Conservation (phyloP, 192 early-diverging fungal species). For the Radiomyces spectabilis region DNA sequence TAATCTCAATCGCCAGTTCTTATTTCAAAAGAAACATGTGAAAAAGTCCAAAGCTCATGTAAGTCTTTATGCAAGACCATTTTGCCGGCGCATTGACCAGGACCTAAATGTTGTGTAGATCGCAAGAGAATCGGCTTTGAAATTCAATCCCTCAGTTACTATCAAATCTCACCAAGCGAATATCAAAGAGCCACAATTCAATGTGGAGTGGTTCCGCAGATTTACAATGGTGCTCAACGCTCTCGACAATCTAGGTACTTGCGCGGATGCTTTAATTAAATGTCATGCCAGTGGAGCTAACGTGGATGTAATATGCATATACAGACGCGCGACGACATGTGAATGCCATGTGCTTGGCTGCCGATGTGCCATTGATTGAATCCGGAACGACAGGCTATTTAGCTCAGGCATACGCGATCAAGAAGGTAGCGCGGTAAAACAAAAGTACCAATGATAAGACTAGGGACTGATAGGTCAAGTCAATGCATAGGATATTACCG, state of each 20-base stretch:
- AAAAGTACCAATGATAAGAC: neutral
- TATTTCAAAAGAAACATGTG: constrained; percentile 94
- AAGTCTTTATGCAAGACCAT: constrained; percentile 25
- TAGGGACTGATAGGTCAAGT: too few relatives aligned
- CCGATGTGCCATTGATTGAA: constrained; percentile 88
- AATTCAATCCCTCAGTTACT: constrained; percentile 78
- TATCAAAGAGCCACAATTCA: constrained; percentile 82
- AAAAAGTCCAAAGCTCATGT: constrained; percentile 87
- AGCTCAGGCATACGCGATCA: constrained; percentile 87
- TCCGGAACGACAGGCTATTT: constrained; percentile 92
- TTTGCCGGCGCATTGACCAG: too few relatives aligned
- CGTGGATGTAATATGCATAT: too few relatives aligned
- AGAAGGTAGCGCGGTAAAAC: constrained; percentile 36
- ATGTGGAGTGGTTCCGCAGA: constrained; percentile 76
- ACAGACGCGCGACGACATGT: constrained; percentile 88
- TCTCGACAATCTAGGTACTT: constrained; percentile 85
- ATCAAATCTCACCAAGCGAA: constrained; percentile 76
- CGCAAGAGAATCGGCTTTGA: constrained; percentile 73
- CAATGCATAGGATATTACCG: constrained; percentile 51
- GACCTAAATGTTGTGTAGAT: constrained; percentile 36
- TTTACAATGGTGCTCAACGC: constrained; percentile 96
- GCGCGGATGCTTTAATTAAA: neutral
- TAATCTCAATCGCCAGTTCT: constrained; percentile 98
- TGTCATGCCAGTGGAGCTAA: too few relatives aligned
- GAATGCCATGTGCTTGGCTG: constrained; percentile 92